Evolutionary conservation across 2,329 filamentous ascomycete species (phyloP).

Genomic region (Decorospora gaudefroyi): DNA sequence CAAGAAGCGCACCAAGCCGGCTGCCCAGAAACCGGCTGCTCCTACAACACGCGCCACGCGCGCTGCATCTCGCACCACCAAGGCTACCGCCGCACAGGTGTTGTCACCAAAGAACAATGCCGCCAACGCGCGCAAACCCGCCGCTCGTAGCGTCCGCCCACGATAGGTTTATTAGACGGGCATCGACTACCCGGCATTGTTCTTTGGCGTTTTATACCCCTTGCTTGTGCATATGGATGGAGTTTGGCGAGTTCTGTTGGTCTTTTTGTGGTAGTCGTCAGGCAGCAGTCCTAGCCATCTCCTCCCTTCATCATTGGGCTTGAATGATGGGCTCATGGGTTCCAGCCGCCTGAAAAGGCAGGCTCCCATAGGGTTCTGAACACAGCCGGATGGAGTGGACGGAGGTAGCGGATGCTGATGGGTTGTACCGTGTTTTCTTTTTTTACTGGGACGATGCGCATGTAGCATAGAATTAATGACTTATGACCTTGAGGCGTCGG

Average conservation of each 20-base stretch:
- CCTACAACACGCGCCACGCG: constrained; percentile 28
- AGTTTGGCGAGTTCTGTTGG: constrained; percentile 12
- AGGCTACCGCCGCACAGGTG: constrained; percentile 19
- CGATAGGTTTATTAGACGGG: constrained; percentile 26
- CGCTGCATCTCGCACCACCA: constrained; percentile 32
- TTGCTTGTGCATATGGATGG: constrained; percentile 12
- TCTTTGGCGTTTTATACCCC: constrained; percentile 22
- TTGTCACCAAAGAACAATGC: constrained; percentile 35
- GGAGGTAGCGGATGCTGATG: too few relatives aligned
- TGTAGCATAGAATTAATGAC: constrained; percentile 5
- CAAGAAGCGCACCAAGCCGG: constrained; percentile 27
- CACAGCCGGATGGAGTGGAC: constrained; percentile 16
- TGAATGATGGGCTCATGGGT: constrained; percentile 18
- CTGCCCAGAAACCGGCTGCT: constrained; percentile 13
- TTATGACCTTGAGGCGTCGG: constrained; percentile 1
- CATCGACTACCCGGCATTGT: constrained; percentile 12
- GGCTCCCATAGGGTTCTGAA: constrained; percentile 22
- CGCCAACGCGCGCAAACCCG: constrained; percentile 21
- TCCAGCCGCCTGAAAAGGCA: constrained; percentile 22
- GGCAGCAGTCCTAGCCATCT: neutral
- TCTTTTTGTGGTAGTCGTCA: constrained; percentile 2
- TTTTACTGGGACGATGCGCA: constrained; percentile 2
- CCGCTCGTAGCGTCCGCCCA: constrained; percentile 25
- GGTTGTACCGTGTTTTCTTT: too few relatives aligned
- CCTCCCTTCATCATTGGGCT: constrained; percentile 17